Evolutionary conservation across 2,329 filamentous ascomycete species (phyloP).

Genomic region (Ophiostoma himal-ulmi): DNA sequence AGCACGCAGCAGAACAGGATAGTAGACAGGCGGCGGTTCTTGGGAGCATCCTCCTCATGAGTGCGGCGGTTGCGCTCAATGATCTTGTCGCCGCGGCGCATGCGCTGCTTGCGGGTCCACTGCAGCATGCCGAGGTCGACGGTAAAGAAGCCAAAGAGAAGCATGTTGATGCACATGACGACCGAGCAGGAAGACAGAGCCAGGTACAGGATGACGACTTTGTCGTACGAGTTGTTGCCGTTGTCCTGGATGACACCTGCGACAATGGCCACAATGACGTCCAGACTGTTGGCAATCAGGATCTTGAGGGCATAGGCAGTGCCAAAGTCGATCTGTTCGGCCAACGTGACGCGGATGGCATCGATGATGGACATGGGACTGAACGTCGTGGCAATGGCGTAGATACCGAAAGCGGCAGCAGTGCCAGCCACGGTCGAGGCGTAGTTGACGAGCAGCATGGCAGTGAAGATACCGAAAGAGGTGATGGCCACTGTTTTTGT

Average conservation of each 20-base stretch:
- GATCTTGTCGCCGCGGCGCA: conserved; percentile 41
- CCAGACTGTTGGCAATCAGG: conserved; percentile 59
- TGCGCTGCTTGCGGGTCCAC: conserved; percentile 52
- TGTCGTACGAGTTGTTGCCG: conserved; percentile 50
- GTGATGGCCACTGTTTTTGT: conserved; percentile 40
- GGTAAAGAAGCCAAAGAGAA: conserved; percentile 35
- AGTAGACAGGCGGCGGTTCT: conserved; percentile 30
- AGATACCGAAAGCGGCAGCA: conserved; percentile 55
- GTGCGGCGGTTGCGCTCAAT: conserved; percentile 30
- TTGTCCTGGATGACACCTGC: conserved; percentile 54
- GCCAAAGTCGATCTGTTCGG: conserved; percentile 44
- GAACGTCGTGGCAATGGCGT: conserved; percentile 49
- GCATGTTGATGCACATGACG: conserved; percentile 33
- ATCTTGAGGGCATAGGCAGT: conserved; percentile 56
- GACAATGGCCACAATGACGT: conserved; percentile 53
- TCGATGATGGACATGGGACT: conserved; percentile 57
- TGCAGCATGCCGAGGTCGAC: conserved; percentile 47
- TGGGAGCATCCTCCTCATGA: not conserved
- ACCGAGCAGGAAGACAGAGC: conserved; percentile 47
- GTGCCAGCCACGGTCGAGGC: conserved; percentile 45
- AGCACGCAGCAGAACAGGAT: conserved; percentile 41
- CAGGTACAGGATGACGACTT: conserved; percentile 52
- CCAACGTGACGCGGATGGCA: conserved; percentile 53
- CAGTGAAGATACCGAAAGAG: conserved; percentile 41
- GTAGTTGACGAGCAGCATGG: conserved; percentile 52